Evolutionary conservation across 192 early-diverging fungal genomes (phyloP), one percentile per base, ranked within the genome.

Genomic region (Backusella luteola): DNA sequence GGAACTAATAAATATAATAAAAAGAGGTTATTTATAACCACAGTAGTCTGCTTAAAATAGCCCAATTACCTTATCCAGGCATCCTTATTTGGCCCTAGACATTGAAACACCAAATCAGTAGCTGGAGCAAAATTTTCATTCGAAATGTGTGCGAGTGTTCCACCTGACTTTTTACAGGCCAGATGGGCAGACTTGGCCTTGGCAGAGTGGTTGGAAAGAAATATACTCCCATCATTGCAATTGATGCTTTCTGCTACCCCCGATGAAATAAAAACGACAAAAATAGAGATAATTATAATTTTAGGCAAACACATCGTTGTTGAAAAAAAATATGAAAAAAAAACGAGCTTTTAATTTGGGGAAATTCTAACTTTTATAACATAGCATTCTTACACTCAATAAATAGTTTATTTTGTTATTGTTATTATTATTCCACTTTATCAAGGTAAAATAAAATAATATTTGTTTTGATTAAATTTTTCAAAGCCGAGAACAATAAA

Each of bases 191-290:
- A 63, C 9, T 63, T 29, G 23, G 11, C 23, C 9, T 26, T 29
- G 21, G 26, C 21, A 59, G 53, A 26, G 23, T 59, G 53, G 23
- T 59, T 59, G 23, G 53, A 59, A 59, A 59, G 53, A 59, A 59
- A 59, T 7, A 63, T 12, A 26, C 56, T 63, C 56, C 56, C 56
- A 63, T 63, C 56, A 63, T 63, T 14, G 23, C 56, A 59, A 59
- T 59, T 59, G 53, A 23, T 63, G 56, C 21, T 63, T 26, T 63
- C 29, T 26, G 23, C 9, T 63, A 63, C 56, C 23, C 23, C 56
- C 56, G 23, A 63, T 63, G 56, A 63, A 59, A 59, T 59, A 59
- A 59, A 59, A 59, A 59, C 53, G 23, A 59, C 53, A 59, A 63
- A 29, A 63, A 63, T 63, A 29, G 56, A 63, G 56, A 26, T 29